These are phyloP conservation scores for Solanum arcanum DNA, from an alignment of 257 asterid genomes.

Conservation along the genomic window DNA sequence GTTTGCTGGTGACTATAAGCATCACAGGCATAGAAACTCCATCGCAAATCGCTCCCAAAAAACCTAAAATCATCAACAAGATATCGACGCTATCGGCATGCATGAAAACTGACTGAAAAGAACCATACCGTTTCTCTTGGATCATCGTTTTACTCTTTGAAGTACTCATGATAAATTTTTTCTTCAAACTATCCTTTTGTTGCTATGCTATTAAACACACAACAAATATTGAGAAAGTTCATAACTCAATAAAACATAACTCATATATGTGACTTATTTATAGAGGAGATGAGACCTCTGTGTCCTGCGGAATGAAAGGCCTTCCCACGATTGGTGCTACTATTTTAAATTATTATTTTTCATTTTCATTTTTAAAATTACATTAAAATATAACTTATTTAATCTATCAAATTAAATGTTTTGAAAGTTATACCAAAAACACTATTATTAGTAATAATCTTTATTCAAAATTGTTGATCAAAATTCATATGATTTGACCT, in stretches of 20 bases:
- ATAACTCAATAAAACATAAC: neutral
- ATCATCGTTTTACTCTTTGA: neutral
- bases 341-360: neutral
- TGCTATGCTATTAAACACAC: neutral
- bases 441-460: neutral
- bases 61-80: conserved; percentile 53
- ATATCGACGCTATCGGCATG: conserved; percentile 52
- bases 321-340: neutral
- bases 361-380: neutral
- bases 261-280: neutral
- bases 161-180: no score
- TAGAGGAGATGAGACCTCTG: neutral
- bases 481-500: no score
- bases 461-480: no score
- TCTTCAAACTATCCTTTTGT: neutral
- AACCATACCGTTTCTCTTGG: conserved; percentile 16
- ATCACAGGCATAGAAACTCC: conserved; percentile 61
- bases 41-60: conserved; percentile 55
- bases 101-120: conserved; percentile 48
- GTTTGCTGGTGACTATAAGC: conserved; percentile 49
- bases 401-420: no score
- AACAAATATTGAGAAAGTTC: neutral
- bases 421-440: neutral
- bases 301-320: neutral
- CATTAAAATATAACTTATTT: no score